A percentile compares a stretch with the other conserved stretches of the same genome.
Conservation (phyloP, 768 basidiomycete genomes). For the Plicaturopsis crispa region DNA sequence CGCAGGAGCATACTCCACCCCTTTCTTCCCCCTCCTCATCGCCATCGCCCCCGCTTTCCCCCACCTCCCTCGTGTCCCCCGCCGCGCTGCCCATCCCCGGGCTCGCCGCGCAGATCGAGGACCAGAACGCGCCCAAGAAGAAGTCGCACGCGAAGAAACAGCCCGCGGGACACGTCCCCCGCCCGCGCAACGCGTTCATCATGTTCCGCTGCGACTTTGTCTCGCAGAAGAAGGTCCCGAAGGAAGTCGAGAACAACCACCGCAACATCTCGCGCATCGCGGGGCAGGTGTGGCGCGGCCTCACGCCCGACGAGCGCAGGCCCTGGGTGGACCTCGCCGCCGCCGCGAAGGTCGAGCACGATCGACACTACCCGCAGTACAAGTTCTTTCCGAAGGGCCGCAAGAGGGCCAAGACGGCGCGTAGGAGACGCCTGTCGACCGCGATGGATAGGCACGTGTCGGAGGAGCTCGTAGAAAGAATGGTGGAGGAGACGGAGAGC, state of each 20-base stretch:
- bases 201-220: slow-evolving; percentile 73
- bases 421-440: slow-evolving; percentile 8
- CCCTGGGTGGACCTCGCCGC: slow-evolving; percentile 48
- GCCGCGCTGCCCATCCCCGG: slow-evolving; percentile 5
- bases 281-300: slow-evolving; percentile 57
- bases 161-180: slow-evolving; percentile 51
- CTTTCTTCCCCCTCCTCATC: too few species aligned
- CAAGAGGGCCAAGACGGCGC: background rate
- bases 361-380: slow-evolving; percentile 33
- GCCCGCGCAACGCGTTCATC: slow-evolving; percentile 75
- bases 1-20: too few species aligned
- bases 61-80: background rate
- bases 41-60: too few species aligned
- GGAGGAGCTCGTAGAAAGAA: slow-evolving; percentile 4
- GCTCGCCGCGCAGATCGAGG: slow-evolving; percentile 5
- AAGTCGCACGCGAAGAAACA: slow-evolving; percentile 45
- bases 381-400: slow-evolving; percentile 26
- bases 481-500: slow-evolving; percentile 6
- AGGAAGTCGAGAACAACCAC: slow-evolving; percentile 53
- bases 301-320: slow-evolving; percentile 34
- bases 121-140: slow-evolving; percentile 15
- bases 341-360: slow-evolving; percentile 37
- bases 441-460: too few species aligned
- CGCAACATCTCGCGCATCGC: slow-evolving; percentile 63
- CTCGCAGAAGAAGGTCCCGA: slow-evolving; percentile 48